phyloP scores from a whole-genome alignment of 1,284 basidiomycete species.

The Irpex lacteus region DNA sequence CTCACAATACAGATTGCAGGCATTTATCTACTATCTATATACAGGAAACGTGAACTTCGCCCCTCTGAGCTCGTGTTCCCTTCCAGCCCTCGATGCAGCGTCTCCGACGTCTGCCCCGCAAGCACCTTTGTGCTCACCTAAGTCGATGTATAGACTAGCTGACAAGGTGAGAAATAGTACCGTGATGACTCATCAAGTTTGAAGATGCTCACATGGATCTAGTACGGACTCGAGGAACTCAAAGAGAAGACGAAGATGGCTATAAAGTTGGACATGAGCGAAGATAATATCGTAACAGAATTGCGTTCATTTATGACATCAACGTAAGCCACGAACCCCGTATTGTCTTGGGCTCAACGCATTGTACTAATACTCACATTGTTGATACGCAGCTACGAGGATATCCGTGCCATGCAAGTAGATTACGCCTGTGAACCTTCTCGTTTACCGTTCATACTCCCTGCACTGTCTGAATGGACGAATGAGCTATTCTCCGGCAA shows the following conservation, averaged over 20 bases:
- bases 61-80: conserved; percentile 7
- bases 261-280: not conserved
- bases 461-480: not conserved
- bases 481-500: not conserved
- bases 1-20: conserved; percentile 8
- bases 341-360: not conserved
- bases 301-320: not conserved
- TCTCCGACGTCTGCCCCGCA: not conserved
- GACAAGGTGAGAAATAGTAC: conserved; percentile 2
- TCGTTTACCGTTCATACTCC: not conserved
- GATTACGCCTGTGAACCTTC: not conserved
- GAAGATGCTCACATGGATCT: not conserved
- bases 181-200: not conserved
- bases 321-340: not conserved
- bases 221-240: not conserved
- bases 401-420: not conserved
- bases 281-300: not conserved
- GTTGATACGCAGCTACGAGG: conserved; percentile 4
- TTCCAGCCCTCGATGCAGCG: not conserved
- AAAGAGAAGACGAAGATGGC: not conserved
- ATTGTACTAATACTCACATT: not conserved
- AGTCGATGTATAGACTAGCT: conserved; percentile 17
- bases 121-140: conserved; percentile 8
- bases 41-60: conserved; percentile 14
- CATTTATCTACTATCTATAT: conserved; percentile 15